Percentiles rank a stretch among this genome's conserved stretches.
Evolutionary conservation across 1,284 basidiomycete genomes (phyloP).

Genomic region (Irpex rosettiformis): DNA sequence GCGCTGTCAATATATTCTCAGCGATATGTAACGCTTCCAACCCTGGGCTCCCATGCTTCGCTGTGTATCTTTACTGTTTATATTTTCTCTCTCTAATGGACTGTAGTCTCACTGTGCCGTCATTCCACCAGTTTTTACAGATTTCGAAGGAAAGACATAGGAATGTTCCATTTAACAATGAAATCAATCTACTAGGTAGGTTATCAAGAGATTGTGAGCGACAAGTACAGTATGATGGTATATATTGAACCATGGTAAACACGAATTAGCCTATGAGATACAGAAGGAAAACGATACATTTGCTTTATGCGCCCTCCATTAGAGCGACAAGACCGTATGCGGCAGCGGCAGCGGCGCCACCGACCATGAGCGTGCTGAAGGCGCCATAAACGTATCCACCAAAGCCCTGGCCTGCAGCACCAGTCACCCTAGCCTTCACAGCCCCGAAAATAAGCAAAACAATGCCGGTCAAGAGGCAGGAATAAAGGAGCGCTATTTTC

Average conservation of each 20-base stretch:
- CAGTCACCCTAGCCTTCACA: slow-evolving; percentile 87
- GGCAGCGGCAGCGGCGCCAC: slow-evolving; percentile 85
- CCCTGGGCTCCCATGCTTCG: too few relatives aligned
- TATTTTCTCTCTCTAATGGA: not conserved
- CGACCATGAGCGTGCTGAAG: slow-evolving; percentile 84
- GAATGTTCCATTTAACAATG: not conserved
- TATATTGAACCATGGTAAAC: too few relatives aligned
- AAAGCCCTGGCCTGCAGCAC: slow-evolving; percentile 58
- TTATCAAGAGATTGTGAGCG: not conserved
- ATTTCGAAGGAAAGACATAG: not conserved
- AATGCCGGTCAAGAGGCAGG: slow-evolving; percentile 74
- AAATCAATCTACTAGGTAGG: not conserved
- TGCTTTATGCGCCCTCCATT: slow-evolving; percentile 46
- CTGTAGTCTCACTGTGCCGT: not conserved
- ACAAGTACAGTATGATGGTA: not conserved
- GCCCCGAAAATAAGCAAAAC: slow-evolving; percentile 89
- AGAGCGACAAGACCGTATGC: slow-evolving; percentile 84
- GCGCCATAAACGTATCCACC: slow-evolving; percentile 81
- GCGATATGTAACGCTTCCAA: too few relatives aligned
- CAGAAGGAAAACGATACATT: not conserved
- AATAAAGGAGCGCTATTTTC: slow-evolving; percentile 68
- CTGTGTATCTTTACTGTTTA: not conserved
- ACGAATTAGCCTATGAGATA: not conserved
- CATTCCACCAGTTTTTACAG: not conserved
- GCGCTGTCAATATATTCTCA: not conserved